These are phyloP conservation scores for Tulasnella calospora DNA, from an alignment of 768 basidiomycete genomes.

Conservation along the genomic window DNA sequence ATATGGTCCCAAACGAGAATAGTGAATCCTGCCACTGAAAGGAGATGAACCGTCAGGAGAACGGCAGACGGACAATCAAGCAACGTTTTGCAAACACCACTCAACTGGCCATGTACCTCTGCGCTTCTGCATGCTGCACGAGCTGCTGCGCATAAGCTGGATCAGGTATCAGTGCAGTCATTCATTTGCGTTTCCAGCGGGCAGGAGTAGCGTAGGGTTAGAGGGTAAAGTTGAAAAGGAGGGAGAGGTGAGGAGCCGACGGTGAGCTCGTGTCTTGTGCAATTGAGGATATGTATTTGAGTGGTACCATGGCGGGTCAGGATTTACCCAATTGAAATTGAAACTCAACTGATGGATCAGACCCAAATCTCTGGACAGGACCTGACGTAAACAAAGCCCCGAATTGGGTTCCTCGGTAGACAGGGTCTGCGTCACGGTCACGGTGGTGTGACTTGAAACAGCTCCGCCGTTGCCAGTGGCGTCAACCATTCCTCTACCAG, in stretches of 20 bases:
- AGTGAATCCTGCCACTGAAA: neutral
- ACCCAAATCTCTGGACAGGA: neutral
- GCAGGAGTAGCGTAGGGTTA: neutral
- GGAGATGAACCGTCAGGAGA: neutral
- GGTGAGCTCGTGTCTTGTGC: no score
- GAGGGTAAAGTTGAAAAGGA: no score
- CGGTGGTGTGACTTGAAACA: neutral
- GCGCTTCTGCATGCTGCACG: neutral
- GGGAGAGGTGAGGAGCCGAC: neutral
- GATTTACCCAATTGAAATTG: neutral
- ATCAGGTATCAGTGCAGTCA: neutral
- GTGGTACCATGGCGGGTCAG: no score
- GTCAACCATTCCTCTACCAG: neutral
- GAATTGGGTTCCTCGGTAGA: no score
- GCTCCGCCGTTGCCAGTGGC: neutral
- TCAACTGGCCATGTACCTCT: conserved; percentile 4
- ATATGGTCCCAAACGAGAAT: neutral
- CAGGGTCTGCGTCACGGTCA: conserved; percentile 2
- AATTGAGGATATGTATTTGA: no score
- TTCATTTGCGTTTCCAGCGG: neutral
- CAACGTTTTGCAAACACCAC: neutral
- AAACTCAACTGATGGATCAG: neutral
- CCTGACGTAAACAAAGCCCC: neutral
- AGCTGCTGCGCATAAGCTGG: neutral
- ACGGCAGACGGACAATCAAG: neutral